Conservation (phyloP, 371 early-diverging fungal species). For the Syncephalastrum racemosum region DNA sequence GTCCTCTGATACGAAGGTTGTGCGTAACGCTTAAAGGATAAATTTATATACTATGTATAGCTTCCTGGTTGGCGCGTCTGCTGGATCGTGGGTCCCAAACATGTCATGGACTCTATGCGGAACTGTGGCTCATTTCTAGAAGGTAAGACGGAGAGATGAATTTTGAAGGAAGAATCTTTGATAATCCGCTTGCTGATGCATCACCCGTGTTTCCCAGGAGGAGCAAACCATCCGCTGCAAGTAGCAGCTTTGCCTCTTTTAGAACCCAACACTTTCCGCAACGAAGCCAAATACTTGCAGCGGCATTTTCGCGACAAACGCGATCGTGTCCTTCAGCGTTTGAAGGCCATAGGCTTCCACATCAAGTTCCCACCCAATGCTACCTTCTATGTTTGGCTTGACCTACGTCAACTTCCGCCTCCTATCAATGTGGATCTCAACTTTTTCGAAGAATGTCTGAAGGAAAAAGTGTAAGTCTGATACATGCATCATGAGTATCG, state of each 20-base stretch:
- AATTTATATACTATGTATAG: constrained; percentile 9
- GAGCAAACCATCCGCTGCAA: constrained; percentile 54
- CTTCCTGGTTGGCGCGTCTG: constrained; percentile 58
- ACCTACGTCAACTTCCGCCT: constrained; percentile 38
- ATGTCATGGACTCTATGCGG: constrained; percentile 48
- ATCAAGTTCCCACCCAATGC: constrained; percentile 44
- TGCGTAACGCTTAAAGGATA: not conserved
- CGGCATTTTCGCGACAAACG: constrained; percentile 44
- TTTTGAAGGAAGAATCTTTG: no score
- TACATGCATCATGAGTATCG: not conserved
- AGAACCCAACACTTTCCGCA: constrained; percentile 32
- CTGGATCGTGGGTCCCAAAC: constrained; percentile 54
- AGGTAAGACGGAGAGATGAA: constrained; percentile 12
- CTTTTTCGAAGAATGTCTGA: constrained; percentile 54
- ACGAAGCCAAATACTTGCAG: constrained; percentile 48
- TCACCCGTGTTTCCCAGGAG: constrained; percentile 15
- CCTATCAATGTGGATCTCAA: constrained; percentile 48
- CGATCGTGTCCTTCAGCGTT: constrained; percentile 39
- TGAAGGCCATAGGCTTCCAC: constrained; percentile 34
- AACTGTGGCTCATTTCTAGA: constrained; percentile 51
- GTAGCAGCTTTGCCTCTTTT: constrained; percentile 46
- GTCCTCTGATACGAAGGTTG: not conserved
- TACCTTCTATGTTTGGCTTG: constrained; percentile 57
- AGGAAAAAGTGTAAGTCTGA: constrained; percentile 46
- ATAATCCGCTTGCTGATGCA: not conserved